Base-by-base conservation (phyloP, 805 yeast species). In the Ascoidea tarda region DNA sequence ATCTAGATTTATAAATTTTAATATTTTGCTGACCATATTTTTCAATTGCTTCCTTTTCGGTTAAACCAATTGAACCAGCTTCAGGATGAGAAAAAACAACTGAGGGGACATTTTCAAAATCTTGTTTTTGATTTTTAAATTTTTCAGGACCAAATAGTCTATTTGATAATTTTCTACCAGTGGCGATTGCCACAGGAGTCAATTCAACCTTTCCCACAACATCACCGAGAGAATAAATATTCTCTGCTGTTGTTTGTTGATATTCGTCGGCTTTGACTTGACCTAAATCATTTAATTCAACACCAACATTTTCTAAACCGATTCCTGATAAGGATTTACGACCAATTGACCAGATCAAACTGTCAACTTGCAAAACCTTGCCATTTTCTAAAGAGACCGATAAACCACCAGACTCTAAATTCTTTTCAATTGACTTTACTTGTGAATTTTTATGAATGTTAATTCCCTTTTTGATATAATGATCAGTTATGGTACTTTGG, bases 71-170 rank as follows among this genome's bases (percentile, higher is more conserved):
- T 5, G 95, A 76, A 51, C 97, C 99, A 5, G 95, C 95, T 70
- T 91, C 98, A 38, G 99, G 99, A 68, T 93, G 99, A 3, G 96
- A 82, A 68, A 93, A 93, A n/a, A 93, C 77, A n/a, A 82, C 99
- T 48, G 96, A 84, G 47, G 99, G 99, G 50, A 93, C 80, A 64
- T 90, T 86, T 33, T 66, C 69, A 68, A 83, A 93, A 66, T 89
- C 96, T 66, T 87, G 87, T 65, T 90, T 88, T 66, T 83, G 86
- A 49, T 79, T 66, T 57, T 78, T 78, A 72, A 76, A 87, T 53
- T 69, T 66, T 57, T 76, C 79, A 53, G 90, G 84, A 28, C 96
- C 96, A 65, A 91, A 93, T 55, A 93, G 71, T 66, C 99, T 79
- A 72, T 91, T 90, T 33, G 97, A 79, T 59, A 93, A 76, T 66